Conservation (phyloP, 768 basidiomycete genomes). For the Pleurotus citrinopileatus region DNA sequence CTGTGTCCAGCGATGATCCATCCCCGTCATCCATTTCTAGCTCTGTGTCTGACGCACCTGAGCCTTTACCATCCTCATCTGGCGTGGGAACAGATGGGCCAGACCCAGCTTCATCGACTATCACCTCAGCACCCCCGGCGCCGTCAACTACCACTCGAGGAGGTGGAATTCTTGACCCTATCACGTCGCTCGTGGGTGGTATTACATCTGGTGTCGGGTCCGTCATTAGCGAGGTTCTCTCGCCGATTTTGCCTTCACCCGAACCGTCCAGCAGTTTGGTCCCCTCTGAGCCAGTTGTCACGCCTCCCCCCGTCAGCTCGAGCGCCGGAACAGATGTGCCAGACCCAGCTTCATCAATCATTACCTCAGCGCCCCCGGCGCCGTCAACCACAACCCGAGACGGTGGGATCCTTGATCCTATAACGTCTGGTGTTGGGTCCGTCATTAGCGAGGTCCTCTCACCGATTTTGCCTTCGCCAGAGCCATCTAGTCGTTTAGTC, state of each 20-base stretch:
- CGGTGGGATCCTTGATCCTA: slow-evolving; percentile 9
- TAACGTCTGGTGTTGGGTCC: slow-evolving; percentile 4
- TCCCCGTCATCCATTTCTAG: background rate
- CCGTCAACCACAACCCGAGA: background rate
- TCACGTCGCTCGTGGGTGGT: slow-evolving; percentile 5
- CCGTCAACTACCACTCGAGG: slow-evolving; percentile 5
- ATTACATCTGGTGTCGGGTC: background rate
- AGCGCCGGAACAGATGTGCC: background rate
- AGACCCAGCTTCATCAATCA: background rate
- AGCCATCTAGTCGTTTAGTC: too few species aligned
- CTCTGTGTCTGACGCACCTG: background rate
- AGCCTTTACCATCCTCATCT: background rate
- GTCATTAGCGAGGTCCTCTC: background rate
- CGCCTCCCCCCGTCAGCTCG: background rate
- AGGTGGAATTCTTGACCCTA: slow-evolving; percentile 9
- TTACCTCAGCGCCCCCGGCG: slow-evolving; percentile 1
- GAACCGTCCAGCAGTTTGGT: too few species aligned
- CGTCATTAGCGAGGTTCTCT: background rate
- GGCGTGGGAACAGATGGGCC: background rate
- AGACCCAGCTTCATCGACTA: background rate
- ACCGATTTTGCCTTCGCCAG: background rate
- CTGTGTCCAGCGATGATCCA: too few species aligned
- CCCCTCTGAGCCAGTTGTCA: background rate
- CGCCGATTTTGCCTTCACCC: background rate
- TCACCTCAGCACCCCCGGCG: background rate